Conservation (phyloP, 1,284 basidiomycete genomes). For the Neonothopanus nambi region DNA sequence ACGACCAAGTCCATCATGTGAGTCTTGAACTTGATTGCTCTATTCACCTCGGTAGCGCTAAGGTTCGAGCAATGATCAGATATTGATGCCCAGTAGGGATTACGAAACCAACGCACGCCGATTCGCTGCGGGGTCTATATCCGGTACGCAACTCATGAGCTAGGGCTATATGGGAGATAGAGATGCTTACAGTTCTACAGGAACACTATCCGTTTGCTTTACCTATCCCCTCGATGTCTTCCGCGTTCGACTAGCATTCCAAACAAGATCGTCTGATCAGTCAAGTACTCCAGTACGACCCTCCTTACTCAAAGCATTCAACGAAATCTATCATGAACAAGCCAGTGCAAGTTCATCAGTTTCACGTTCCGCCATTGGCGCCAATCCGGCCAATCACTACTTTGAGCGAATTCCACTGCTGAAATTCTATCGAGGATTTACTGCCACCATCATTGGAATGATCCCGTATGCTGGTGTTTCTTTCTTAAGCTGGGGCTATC, state of each 20-base stretch:
- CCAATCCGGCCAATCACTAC: constrained; percentile 25
- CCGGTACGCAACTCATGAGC: constrained; percentile 54
- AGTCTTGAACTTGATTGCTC: constrained; percentile 24
- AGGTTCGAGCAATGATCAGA: constrained; percentile 34
- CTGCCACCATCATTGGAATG: constrained; percentile 89
- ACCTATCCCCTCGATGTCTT: constrained; percentile 97
- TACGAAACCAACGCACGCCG: constrained; percentile 81
- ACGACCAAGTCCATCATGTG: constrained; percentile 85
- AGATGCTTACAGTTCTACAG: constrained; percentile 38
- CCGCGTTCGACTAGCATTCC: constrained; percentile 93
- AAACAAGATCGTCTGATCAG: constrained; percentile 54
- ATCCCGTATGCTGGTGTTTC: constrained; percentile 96
- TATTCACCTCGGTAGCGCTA: constrained; percentile 13
- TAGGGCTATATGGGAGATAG: neutral
- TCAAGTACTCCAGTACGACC: constrained; percentile 41
- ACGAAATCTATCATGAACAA: constrained; percentile 73
- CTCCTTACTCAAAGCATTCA: constrained; percentile 62
- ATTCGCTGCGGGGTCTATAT: constrained; percentile 86
- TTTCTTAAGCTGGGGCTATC: constrained; percentile 90
- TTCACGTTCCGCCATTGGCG: constrained; percentile 7
- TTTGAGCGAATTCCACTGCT: constrained; percentile 68
- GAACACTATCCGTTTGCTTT: constrained; percentile 84
- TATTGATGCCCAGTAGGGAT: constrained; percentile 83
- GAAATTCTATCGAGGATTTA: constrained; percentile 96
- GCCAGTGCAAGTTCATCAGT: constrained; percentile 30